Base-by-base conservation (phyloP, 2,329 filamentous ascomycete species). In the Hawksworthiomyces lignivorus region DNA sequence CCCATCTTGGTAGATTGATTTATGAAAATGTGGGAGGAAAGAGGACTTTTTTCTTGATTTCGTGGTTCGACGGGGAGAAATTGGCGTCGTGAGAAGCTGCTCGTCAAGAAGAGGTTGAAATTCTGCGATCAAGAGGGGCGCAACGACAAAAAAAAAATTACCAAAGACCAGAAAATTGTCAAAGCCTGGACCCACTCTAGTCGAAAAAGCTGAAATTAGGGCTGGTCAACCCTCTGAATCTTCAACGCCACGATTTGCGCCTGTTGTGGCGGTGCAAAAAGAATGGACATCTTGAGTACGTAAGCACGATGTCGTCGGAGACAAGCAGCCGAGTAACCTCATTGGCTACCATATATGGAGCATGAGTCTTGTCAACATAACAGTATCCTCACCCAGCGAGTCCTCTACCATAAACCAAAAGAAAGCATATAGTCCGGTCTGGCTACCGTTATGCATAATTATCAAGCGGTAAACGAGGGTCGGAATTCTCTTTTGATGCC, bases 1-100 rank as follows among this genome's bases (percentile, higher is more conserved):
- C 73, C 70, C 85, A 89, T 89, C 67, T 75, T 87, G 48, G 44
- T 41, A 42, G 44, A 47, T 49, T 39, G 21, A 50, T 49, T 47
- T 34, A 27, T 36, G 22, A 24, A 30, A n/a, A 39, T 14, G 34
- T 30, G 26, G 27, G 36, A 32, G 34, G 36, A 39, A 36, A 34
- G 38, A 26, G 24, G 26, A 32, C 28, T 29, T 30, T 19, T 18
- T 31, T 26, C 29, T 19, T 28, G 17, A 19, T 20, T 10, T 43
- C 29, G 39, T 36, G 41, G 41, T 30, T 32, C 27, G 18, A 30
- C n/a, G n/a, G n/a, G n/a, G 27, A 17, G 24, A 18, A 21, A 15
- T 24, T 24, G 35, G 40, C 41, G 44, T 52, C 48, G 46, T 41
- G 31, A 26, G 28, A 36, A 33, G 31, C 18, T 34, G 36, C 36